Evolutionary conservation across 176 grass and related monocot species (phyloP).

Genomic region (Carex parvula): DNA sequence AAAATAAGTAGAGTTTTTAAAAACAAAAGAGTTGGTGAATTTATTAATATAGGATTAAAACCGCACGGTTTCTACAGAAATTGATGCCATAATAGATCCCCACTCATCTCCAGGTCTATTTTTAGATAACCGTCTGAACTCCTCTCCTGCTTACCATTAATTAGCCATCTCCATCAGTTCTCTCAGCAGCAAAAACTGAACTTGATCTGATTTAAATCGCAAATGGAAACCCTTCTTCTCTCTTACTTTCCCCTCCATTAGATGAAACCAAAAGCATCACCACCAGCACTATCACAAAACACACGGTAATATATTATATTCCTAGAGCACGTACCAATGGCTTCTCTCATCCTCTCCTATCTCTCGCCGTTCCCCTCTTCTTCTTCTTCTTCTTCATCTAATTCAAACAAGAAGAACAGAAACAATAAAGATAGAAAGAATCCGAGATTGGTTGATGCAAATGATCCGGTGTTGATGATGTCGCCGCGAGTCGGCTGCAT

Average conservation of each 20-base stretch:
- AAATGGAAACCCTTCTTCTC: not conserved
- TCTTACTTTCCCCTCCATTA: not conserved
- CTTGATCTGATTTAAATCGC: not conserved
- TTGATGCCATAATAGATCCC: not conserved
- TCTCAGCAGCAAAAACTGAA: not conserved
- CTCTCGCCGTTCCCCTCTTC: not conserved
- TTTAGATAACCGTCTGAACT: constrained; percentile 9
- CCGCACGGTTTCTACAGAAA: not conserved
- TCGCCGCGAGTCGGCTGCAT: constrained; percentile 25
- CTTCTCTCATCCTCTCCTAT: not conserved
- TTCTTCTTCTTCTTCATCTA: not conserved
- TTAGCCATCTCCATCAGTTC: not conserved
- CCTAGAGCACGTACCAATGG: not conserved
- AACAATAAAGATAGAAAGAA: constrained; percentile 7
- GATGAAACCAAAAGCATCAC: not conserved
- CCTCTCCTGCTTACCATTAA: not conserved
- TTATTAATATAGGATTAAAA: not conserved
- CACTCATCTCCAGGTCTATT: not conserved
- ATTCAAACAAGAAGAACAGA: not conserved
- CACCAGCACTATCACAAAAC: not conserved
- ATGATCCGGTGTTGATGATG: not conserved
- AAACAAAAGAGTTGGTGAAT: too few species aligned
- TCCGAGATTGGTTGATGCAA: not conserved
- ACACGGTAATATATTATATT: not conserved
- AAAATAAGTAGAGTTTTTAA: not conserved